Conservation (phyloP, 208 protist genomes). For the Wallacemonas sp. region DNA sequence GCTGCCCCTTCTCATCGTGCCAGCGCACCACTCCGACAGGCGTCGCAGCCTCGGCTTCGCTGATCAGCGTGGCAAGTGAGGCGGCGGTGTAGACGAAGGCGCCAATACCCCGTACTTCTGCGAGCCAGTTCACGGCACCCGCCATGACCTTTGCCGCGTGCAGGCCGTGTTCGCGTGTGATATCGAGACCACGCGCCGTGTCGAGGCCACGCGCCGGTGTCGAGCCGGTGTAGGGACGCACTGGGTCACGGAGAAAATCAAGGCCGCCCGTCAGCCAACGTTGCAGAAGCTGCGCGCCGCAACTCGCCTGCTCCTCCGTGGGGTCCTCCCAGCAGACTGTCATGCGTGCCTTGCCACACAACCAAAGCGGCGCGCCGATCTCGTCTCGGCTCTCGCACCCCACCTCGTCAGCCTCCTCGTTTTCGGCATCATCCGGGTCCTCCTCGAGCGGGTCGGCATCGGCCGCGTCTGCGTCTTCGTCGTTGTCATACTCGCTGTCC, state of each 20-base stretch:
- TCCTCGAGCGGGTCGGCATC: too few species aligned
- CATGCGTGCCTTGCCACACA: neutral
- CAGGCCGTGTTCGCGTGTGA: neutral
- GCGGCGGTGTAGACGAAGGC: neutral
- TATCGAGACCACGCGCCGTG: neutral
- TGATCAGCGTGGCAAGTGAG: neutral
- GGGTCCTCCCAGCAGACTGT: conserved; percentile 2
- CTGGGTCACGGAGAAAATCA: neutral
- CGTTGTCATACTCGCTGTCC: neutral
- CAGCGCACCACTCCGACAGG: neutral
- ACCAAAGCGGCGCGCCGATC: neutral
- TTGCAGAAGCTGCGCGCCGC: neutral
- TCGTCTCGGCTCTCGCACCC: neutral
- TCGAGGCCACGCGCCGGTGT: neutral
- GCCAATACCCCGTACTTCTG: neutral
- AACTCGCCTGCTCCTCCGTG: conserved; percentile 4
- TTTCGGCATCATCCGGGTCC: neutral
- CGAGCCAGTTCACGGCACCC: neutral
- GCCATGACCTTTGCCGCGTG: neutral
- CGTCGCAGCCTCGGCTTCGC: neutral
- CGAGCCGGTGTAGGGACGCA: neutral
- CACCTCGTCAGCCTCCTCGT: neutral
- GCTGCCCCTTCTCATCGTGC: neutral
- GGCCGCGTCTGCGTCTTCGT: too few species aligned
- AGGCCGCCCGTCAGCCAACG: neutral